Base-by-base conservation (phyloP, 2,329 filamentous ascomycete genomes). In the Scolecobasidium constrictum region DNA sequence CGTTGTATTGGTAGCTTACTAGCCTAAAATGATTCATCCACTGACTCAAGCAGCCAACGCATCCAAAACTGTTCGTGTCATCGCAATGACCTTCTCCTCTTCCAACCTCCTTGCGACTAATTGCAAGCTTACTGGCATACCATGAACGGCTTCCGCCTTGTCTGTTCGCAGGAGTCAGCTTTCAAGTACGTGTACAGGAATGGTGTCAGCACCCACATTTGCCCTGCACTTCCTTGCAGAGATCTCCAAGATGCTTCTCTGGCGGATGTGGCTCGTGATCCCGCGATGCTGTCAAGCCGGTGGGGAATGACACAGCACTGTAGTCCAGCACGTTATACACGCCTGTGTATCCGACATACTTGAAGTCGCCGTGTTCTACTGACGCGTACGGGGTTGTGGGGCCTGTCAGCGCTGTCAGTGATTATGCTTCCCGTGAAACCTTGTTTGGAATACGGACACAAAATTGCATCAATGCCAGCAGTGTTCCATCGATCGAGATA, bases 321-420 rank as follows among this genome's bases (percentile, higher is more conserved):
- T 69, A 71, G 46, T 71, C 68, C 4, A 70, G 53, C 4, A 70
- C 57, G 38, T 71, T 71, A 46, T 59, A 70, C 1, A 71, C 63
- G n/a, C 60, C 62, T 3, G 63, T 66, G 37, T 66, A 66, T 2
- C 65, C 65, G 11, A 70, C 63, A 46, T 66, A 59, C 46, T 61
- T 62, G 52, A 69, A 67, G 4, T 63, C 55, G 2, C 64, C 63
- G 46, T 66, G 54, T 44, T 62, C 56, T 2, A 65, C 60, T 16
- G 57, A 58, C 0, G 64, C 56, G 44, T 64, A 69, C 0, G 67
- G 66, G 1, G 65, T 68, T 2, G 64, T 67, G 0, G 67, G 67
- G 21, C 52, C 58, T 59, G 42, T 21, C 9, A 6, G 15, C 20
- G 11, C 4, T 17, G 35, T 49, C 15, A 43, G 34, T 23, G 31